A percentile compares a stretch with the other conserved stretches of the same genome.
Evolutionary conservation across 2,329 filamentous ascomycete genomes (phyloP).

Genomic region (Alternaria ventricosa): DNA sequence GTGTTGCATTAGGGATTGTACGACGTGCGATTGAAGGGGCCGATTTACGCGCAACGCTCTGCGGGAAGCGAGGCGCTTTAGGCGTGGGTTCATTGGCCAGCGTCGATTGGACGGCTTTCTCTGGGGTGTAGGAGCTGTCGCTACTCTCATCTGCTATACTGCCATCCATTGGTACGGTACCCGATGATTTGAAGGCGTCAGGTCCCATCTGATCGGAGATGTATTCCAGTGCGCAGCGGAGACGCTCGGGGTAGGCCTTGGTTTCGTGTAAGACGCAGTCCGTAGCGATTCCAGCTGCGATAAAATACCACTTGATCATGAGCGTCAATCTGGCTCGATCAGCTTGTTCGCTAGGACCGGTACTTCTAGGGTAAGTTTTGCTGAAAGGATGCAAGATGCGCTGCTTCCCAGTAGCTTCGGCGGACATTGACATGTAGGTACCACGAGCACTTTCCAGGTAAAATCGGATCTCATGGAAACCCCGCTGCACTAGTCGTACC

Average conservation of each 20-base stretch:
- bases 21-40: background rate
- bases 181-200: slow-evolving; percentile 4
- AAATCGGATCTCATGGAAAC: slow-evolving; percentile 12
- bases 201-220: slow-evolving; percentile 14
- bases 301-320: slow-evolving; percentile 18
- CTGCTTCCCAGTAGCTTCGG: slow-evolving; percentile 6
- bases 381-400: slow-evolving; percentile 20
- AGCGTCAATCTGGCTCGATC: slow-evolving; percentile 8
- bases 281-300: slow-evolving; percentile 18
- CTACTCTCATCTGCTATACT: background rate
- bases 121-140: background rate
- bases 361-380: slow-evolving; percentile 12
- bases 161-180: background rate
- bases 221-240: slow-evolving; percentile 8
- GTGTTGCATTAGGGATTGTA: background rate
- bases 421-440: background rate
- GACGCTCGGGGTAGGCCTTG: slow-evolving; percentile 13
- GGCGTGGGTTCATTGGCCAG: background rate
- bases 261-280: slow-evolving; percentile 15
- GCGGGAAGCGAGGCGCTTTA: background rate
- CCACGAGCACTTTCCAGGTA: slow-evolving; percentile 1
- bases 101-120: background rate
- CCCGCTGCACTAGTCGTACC: background rate
- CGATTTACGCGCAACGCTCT: background rate
- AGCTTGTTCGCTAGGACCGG: background rate